These are phyloP conservation scores for Penicillium sp. DNA, from an alignment of 2,329 filamentous ascomycete species.

Conservation along the genomic window DNA sequence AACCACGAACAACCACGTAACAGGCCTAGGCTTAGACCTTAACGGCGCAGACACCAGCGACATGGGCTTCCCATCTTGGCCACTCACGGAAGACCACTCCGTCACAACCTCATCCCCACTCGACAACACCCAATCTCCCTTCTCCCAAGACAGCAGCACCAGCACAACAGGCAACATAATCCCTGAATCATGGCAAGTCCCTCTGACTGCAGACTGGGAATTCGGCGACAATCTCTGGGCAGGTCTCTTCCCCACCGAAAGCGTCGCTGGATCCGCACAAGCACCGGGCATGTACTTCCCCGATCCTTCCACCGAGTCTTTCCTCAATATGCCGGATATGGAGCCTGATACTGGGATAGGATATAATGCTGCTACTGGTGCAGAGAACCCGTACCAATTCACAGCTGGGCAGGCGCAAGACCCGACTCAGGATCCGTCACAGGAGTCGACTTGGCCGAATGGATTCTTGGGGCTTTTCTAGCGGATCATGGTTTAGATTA, in stretches of 20 bases:
- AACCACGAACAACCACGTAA: slow-evolving; percentile 1
- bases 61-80: slow-evolving; percentile 10
- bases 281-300: slow-evolving; percentile 10
- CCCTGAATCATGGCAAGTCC: slow-evolving; percentile 77
- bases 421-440: not conserved
- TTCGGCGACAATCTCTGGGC: slow-evolving; percentile 25
- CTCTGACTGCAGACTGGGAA: slow-evolving; percentile 85
- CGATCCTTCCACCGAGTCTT: slow-evolving; percentile 18
- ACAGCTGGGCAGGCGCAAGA: slow-evolving; percentile 1
- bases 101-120: slow-evolving; percentile 5
- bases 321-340: slow-evolving; percentile 5
- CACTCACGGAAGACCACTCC: slow-evolving; percentile 7
- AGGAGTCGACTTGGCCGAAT: slow-evolving; percentile 13
- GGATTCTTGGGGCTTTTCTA: slow-evolving; percentile 21
- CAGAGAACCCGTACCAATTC: slow-evolving; percentile 6
- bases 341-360: not conserved
- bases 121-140: slow-evolving; percentile 18
- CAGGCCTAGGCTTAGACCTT: slow-evolving; percentile 7
- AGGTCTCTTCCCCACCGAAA: slow-evolving; percentile 21
- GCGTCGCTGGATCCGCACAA: slow-evolving; percentile 5
- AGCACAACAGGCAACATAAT: slow-evolving; percentile 12
- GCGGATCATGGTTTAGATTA: not conserved
- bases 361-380: not conserved
- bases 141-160: slow-evolving; percentile 24
- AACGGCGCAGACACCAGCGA: slow-evolving; percentile 2